phyloP scores from a whole-genome alignment of 176 grass and related monocot genomes.

The Saccharum spontaneum region DNA sequence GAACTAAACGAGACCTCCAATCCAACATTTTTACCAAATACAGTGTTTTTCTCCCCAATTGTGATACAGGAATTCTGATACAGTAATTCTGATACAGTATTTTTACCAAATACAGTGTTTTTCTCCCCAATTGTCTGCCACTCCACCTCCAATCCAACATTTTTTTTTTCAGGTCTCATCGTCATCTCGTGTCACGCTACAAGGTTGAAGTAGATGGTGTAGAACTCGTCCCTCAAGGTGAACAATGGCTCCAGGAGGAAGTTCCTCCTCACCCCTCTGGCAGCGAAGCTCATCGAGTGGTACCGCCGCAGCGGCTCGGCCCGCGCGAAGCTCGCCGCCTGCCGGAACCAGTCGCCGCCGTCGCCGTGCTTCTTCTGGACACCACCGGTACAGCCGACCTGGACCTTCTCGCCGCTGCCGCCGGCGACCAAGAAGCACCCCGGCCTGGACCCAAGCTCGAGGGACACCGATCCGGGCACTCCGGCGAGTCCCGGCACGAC shows the following conservation, averaged over 20 bases:
- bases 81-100: too few relatives aligned
- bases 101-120: too few relatives aligned
- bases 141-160: background rate
- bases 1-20: too few relatives aligned
- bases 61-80: too few relatives aligned
- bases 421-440: slow-evolving; percentile 68
- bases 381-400: slow-evolving; percentile 38
- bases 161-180: background rate
- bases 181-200: slow-evolving; percentile 46
- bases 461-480: slow-evolving; percentile 44
- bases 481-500: slow-evolving; percentile 59
- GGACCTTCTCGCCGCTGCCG: slow-evolving; percentile 36
- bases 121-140: background rate
- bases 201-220: slow-evolving; percentile 90
- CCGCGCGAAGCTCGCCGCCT: slow-evolving; percentile 60
- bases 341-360: slow-evolving; percentile 32
- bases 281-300: slow-evolving; percentile 71
- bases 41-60: too few relatives aligned
- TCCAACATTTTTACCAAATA: too few relatives aligned
- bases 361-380: background rate
- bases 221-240: slow-evolving; percentile 83
- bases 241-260: slow-evolving; percentile 85
- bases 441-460: slow-evolving; percentile 49
- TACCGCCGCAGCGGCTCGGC: slow-evolving; percentile 56
- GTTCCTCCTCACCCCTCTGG: slow-evolving; percentile 53